A percentile compares a stretch with the other conserved stretches of the same genome.
These are phyloP conservation scores for Pestalotiopsis sp. DNA, from an alignment of 2,329 filamentous ascomycete genomes.

Conservation along the genomic window DNA sequence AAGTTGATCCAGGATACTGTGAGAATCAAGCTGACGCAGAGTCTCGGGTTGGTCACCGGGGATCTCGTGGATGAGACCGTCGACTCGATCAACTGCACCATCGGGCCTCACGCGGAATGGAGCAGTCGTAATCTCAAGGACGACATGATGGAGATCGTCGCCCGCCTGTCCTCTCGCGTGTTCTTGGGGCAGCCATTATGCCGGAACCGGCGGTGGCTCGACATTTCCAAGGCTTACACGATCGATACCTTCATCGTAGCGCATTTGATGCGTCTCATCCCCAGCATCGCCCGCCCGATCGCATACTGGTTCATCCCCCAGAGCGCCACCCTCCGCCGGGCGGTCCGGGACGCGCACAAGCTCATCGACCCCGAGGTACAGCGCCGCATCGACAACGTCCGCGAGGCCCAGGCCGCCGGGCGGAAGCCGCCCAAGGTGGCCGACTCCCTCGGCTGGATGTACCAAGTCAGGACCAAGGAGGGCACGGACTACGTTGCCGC, in stretches of 20 bases:
- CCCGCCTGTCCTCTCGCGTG: slow-evolving; percentile 51
- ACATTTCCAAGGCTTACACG: slow-evolving; percentile 45
- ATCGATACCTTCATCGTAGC: slow-evolving; percentile 38
- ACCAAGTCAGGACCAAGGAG: slow-evolving; percentile 35
- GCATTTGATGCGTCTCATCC: slow-evolving; percentile 42
- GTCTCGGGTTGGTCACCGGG: neutral
- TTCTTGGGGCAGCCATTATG: slow-evolving; percentile 49
- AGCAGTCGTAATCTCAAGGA: slow-evolving; percentile 36
- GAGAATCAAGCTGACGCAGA: slow-evolving; percentile 1
- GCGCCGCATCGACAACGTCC: slow-evolving; percentile 29
- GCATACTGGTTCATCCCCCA: slow-evolving; percentile 47
- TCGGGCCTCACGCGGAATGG: slow-evolving; percentile 41
- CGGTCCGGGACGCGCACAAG: slow-evolving; percentile 37
- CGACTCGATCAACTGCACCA: slow-evolving; percentile 32
- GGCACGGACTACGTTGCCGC: slow-evolving; percentile 33
- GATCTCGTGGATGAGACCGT: slow-evolving; percentile 3
- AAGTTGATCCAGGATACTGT: neutral
- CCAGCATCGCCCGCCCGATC: slow-evolving; percentile 40
- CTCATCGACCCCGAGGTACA: slow-evolving; percentile 37
- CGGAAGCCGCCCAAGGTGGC: slow-evolving; percentile 34
- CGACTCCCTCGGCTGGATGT: slow-evolving; percentile 47
- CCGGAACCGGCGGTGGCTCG: slow-evolving; percentile 49
- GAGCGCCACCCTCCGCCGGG: slow-evolving; percentile 37
- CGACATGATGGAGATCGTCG: slow-evolving; percentile 44
- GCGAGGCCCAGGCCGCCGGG: slow-evolving; percentile 26